Conservation (phyloP, 768 basidiomycete genomes). For the Lanmaoa pseudosensibilis region DNA sequence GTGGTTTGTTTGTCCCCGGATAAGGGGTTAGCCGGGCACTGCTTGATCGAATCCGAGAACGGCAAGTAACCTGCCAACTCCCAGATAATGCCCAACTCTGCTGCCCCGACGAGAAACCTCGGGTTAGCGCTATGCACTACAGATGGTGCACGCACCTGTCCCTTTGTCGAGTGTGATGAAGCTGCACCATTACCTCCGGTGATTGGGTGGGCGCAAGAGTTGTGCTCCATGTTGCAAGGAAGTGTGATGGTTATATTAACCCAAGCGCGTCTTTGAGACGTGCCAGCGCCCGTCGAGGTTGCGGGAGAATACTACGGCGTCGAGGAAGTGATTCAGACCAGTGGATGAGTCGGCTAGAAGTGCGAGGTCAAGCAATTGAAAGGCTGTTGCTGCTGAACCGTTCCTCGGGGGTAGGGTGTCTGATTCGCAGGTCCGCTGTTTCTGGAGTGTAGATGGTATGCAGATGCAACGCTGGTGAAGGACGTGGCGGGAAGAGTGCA, state of each 20-base stretch:
- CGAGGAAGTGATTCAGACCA: conserved; percentile 2
- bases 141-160: conserved; percentile 12
- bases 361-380: neutral
- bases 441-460: conserved; percentile 9
- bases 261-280: conserved; percentile 8
- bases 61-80: conserved; percentile 1
- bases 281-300: conserved; percentile 3
- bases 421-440: neutral
- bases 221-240: conserved; percentile 15
- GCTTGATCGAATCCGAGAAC: conserved; percentile 23
- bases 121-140: neutral
- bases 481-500: conserved; percentile 30
- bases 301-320: neutral
- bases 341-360: neutral
- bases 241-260: conserved; percentile 26
- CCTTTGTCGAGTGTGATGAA: neutral
- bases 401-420: conserved; percentile 4
- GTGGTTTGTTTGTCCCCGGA: conserved; percentile 35
- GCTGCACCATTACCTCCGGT: conserved; percentile 12
- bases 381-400: conserved; percentile 1
- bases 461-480: conserved; percentile 6
- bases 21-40: conserved; percentile 28
- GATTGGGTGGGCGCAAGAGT: conserved; percentile 25
- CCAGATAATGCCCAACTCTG: conserved; percentile 4
- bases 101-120: conserved; percentile 2